Conservation (phyloP, 2,329 filamentous ascomycete species). For the Alternaria consortialis region DNA sequence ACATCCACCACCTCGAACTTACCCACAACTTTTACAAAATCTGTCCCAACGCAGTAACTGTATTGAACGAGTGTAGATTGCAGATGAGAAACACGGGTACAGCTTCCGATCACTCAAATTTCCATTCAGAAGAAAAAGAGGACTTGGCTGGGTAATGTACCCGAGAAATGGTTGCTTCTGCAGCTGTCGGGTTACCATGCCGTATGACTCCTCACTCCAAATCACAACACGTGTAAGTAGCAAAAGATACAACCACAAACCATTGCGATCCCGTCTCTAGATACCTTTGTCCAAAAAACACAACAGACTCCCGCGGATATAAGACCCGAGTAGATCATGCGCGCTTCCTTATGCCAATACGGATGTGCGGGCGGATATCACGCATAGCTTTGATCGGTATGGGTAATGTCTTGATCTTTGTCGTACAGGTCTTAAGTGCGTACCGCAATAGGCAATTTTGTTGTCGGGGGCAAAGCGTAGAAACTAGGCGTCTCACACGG, state of each 20-base stretch:
- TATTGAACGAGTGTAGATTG: constrained; percentile 10
- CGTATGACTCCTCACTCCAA: not conserved
- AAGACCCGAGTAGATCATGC: not conserved
- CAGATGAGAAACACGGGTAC: constrained; percentile 21
- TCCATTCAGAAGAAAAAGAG: not conserved
- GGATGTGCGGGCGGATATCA: not conserved
- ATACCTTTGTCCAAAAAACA: not conserved
- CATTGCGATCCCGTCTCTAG: not conserved
- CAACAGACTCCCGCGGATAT: not conserved
- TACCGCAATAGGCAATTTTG: constrained; percentile 10
- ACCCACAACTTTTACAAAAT: not conserved
- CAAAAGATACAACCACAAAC: not conserved
- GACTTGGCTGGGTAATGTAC: not conserved
- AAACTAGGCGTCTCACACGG: constrained; percentile 15
- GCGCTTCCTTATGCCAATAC: not conserved
- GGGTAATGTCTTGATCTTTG: not conserved
- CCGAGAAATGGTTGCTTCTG: not conserved
- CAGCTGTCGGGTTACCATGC: not conserved
- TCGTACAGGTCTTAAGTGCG: not conserved
- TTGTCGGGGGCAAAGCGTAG: not conserved
- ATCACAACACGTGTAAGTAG: not conserved
- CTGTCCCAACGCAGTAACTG: constrained; percentile 11
- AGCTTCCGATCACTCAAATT: constrained; percentile 8
- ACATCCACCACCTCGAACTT: not conserved
- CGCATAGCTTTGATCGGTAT: not conserved